Conservation (phyloP, 225 moss, liverwort and hornwort genomes). For the Straminergon stramineum region DNA sequence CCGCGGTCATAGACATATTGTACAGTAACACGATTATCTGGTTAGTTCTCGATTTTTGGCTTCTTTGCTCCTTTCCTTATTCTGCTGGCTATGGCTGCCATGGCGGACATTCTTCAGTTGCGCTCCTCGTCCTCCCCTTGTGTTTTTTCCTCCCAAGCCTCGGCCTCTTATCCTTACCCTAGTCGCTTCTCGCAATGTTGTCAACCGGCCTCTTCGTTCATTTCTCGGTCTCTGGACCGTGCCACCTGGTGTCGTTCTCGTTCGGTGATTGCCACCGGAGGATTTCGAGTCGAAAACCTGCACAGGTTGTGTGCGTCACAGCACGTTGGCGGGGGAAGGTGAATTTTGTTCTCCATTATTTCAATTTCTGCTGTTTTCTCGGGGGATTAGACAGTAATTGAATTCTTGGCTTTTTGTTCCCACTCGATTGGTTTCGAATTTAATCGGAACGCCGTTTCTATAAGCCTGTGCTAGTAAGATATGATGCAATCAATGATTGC, state of each 20-base stretch:
- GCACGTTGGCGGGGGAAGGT: slow-evolving; percentile 28
- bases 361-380: not conserved
- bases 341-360: not conserved
- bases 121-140: not conserved
- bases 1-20: not conserved
- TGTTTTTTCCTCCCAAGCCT: not conserved
- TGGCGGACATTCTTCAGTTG: not conserved
- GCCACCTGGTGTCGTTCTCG: not conserved
- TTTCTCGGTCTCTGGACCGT: not conserved
- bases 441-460: not conserved
- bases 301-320: slow-evolving; percentile 8
- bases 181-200: not conserved
- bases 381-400: not conserved
- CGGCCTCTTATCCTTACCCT: not conserved
- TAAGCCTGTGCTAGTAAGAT: not conserved
- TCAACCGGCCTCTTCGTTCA: not conserved
- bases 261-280: not conserved
- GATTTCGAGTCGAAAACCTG: not conserved
- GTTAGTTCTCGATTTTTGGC: not conserved
- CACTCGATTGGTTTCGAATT: not conserved
- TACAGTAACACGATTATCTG: not conserved
- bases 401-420: not conserved
- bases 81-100: not conserved
- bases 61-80: not conserved
- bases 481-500: not conserved